These are phyloP conservation scores for Dichomitus squalens DNA, from an alignment of 1,284 basidiomycete species.

Conservation along the genomic window DNA sequence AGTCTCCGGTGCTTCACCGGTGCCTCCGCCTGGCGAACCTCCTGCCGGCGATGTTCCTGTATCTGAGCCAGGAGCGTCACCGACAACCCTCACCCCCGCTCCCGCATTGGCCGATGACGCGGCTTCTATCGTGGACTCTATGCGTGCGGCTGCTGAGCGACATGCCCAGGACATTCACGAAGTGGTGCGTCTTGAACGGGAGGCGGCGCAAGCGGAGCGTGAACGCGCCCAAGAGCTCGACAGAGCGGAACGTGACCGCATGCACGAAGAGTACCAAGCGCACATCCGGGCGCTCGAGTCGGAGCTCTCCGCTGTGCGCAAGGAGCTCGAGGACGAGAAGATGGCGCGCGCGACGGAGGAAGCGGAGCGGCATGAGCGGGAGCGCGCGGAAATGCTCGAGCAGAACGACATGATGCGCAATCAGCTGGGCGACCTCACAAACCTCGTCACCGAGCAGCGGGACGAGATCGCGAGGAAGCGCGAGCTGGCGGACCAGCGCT, in stretches of 20 bases:
- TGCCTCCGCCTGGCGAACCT: neutral
- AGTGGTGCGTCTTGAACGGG: constrained; percentile 56
- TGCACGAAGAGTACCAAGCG: constrained; percentile 53
- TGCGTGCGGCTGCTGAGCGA: constrained; percentile 52
- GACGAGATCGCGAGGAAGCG: constrained; percentile 59
- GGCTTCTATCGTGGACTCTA: constrained; percentile 38
- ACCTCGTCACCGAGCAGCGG: constrained; percentile 64
- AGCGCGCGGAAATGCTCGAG: constrained; percentile 55
- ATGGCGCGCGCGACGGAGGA: constrained; percentile 58
- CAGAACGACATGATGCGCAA: constrained; percentile 58
- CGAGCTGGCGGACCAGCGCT: constrained; percentile 55
- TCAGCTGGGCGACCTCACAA: constrained; percentile 69
- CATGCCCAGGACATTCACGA: constrained; percentile 60
- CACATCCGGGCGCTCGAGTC: constrained; percentile 62
- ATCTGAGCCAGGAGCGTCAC: neutral
- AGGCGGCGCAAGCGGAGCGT: constrained; percentile 53
- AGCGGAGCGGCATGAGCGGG: constrained; percentile 59
- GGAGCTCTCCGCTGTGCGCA: constrained; percentile 57
- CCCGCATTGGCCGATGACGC: constrained; percentile 10
- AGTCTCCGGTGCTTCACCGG: constrained; percentile 7
- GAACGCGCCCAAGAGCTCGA: constrained; percentile 49
- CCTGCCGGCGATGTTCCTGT: neutral
- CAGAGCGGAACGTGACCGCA: constrained; percentile 45
- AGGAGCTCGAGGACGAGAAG: constrained; percentile 57
- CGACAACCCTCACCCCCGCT: neutral